Conservation (phyloP, 495 filamentous ascomycete genomes). For the Cryomyces minteri region DNA sequence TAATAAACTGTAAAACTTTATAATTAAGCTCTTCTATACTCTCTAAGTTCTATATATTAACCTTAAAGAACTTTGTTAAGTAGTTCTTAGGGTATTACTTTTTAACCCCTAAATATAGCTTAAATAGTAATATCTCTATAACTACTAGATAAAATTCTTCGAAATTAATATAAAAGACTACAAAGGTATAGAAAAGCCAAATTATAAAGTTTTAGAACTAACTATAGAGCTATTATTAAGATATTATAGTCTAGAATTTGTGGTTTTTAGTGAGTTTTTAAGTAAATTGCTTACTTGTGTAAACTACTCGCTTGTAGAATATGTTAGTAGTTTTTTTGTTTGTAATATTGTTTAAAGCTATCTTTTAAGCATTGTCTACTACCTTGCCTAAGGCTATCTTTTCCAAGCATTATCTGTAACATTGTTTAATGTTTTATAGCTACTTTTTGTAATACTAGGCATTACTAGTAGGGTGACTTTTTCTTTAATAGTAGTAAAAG, state of each 20-base stretch:
- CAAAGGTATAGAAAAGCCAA: background rate
- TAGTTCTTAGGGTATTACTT: background rate
- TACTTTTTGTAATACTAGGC: too few relatives aligned
- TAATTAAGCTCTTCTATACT: background rate
- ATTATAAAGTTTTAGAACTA: background rate
- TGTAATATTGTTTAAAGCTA: too few relatives aligned
- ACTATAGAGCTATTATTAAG: background rate
- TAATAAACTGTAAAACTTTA: background rate
- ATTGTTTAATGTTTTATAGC: too few relatives aligned
- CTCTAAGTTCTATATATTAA: background rate
- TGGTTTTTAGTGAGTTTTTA: background rate
- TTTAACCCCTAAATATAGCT: background rate
- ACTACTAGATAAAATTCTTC: background rate
- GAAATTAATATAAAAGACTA: background rate
- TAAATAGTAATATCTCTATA: background rate
- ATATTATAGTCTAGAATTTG: background rate
- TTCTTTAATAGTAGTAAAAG: too few relatives aligned
- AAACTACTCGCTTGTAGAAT: background rate
- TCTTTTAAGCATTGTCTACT: too few relatives aligned
- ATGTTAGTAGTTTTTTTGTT: background rate
- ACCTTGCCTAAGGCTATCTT: background rate
- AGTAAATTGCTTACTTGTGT: background rate
- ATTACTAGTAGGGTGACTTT: too few relatives aligned
- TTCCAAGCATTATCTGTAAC: too few relatives aligned
- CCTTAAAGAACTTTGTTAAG: background rate